Conservation (phyloP, 495 filamentous ascomycete genomes). For the Penicillium fimorum region DNA sequence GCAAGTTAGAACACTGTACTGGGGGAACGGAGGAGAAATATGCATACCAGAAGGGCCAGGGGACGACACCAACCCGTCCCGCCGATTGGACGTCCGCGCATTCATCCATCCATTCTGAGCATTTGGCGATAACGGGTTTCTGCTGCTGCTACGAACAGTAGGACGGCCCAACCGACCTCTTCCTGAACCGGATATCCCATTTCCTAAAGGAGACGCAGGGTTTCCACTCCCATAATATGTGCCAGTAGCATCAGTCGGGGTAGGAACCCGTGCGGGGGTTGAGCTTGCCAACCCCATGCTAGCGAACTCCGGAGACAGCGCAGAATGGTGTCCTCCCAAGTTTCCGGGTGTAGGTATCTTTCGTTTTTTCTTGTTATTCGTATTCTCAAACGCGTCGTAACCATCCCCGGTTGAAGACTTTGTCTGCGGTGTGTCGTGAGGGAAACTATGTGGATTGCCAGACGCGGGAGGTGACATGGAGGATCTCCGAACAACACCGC, state of each 20-base stretch:
- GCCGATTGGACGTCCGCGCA: conserved; percentile 34
- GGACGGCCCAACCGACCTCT: conserved; percentile 73
- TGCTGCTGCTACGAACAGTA: conserved; percentile 50
- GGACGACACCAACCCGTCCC: conserved; percentile 41
- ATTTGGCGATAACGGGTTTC: conserved; percentile 60
- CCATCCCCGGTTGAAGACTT: conserved; percentile 62
- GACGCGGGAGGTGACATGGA: conserved; percentile 34
- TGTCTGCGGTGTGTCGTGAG: conserved; percentile 22
- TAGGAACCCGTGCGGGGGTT: conserved; percentile 40
- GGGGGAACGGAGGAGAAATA: not conserved
- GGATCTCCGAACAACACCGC: conserved; percentile 43
- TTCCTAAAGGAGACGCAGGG: conserved; percentile 49
- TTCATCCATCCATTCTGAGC: conserved; percentile 39
- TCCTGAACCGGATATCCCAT: conserved; percentile 73
- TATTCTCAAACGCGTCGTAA: conserved; percentile 97
- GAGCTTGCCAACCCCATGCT: conserved; percentile 57
- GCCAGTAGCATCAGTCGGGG: conserved; percentile 50
- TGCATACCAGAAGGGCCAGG: conserved; percentile 38
- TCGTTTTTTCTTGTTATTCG: conserved; percentile 98
- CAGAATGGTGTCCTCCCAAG: conserved; percentile 59
- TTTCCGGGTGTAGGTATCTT: conserved; percentile 91
- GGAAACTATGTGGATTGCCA: conserved; percentile 2
- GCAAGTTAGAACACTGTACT: conserved; percentile 11
- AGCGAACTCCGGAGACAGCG: conserved; percentile 60
- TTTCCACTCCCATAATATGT: conserved; percentile 58